These are phyloP conservation scores for Exophiala sp. DNA, from an alignment of 2,329 filamentous ascomycete genomes.

Conservation along the genomic window DNA sequence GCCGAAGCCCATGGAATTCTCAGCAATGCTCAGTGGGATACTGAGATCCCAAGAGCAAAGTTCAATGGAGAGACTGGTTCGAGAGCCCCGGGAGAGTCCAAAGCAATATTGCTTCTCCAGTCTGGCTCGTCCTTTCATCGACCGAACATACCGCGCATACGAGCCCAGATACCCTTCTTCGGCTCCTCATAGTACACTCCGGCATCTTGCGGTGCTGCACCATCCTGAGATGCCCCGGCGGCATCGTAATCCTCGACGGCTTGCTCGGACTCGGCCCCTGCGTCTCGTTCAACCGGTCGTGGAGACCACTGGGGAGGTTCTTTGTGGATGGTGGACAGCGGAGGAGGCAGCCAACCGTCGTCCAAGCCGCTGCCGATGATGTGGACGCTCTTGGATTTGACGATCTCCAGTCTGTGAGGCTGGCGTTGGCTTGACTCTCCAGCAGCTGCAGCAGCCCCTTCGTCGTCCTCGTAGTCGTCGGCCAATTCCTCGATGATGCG, in stretches of 20 bases:
- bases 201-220: neutral
- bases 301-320: constrained; percentile 2
- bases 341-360: constrained; percentile 18
- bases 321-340: constrained; percentile 3
- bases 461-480: neutral
- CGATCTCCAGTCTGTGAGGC: constrained; percentile 1
- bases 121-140: neutral
- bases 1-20: too few species aligned
- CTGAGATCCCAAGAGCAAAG: too few species aligned
- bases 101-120: neutral
- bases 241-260: neutral
- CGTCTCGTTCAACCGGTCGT: constrained; percentile 1
- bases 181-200: constrained; percentile 1
- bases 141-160: constrained; percentile 10
- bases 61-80: too few species aligned
- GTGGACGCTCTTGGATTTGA: constrained; percentile 17
- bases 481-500: neutral
- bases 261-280: neutral
- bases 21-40: too few species aligned
- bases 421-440: neutral
- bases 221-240: neutral
- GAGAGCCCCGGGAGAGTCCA: too few species aligned
- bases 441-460: neutral
- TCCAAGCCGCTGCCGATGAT: constrained; percentile 14
- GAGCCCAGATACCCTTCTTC: constrained; percentile 8